Conservation (phyloP, 495 filamentous ascomycete species). For the Hamigera avellanea region DNA sequence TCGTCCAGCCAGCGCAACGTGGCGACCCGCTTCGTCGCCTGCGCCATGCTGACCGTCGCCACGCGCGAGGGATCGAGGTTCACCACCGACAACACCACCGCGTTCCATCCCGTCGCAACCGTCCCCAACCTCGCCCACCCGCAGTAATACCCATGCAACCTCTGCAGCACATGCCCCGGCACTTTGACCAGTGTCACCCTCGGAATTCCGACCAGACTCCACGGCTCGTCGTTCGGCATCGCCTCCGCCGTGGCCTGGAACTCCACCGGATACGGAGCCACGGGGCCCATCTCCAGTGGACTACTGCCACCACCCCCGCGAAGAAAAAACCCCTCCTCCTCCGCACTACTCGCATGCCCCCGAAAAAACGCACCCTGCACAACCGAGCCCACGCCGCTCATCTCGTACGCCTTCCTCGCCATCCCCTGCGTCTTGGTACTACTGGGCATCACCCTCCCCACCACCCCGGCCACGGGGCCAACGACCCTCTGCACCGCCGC, state of each 20-base stretch:
- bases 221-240: conserved; percentile 15
- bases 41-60: conserved; percentile 25
- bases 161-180: conserved; percentile 31
- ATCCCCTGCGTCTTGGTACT: conserved; percentile 26
- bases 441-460: conserved; percentile 24
- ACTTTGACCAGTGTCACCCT: conserved; percentile 23
- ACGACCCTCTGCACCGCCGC: conserved; percentile 32
- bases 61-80: conserved; percentile 26
- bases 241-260: conserved; percentile 26
- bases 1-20: conserved; percentile 37
- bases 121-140: conserved; percentile 36
- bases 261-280: conserved; percentile 44
- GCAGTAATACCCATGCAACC: conserved; percentile 49
- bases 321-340: conserved; percentile 7
- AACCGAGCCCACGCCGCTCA: conserved; percentile 24
- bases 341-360: too few relatives aligned
- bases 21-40: conserved; percentile 26
- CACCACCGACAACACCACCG: conserved; percentile 38
- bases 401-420: conserved; percentile 29
- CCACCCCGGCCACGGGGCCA: conserved; percentile 33
- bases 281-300: conserved; percentile 38
- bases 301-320: background rate
- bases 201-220: conserved; percentile 1
- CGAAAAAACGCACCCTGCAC: too few relatives aligned
- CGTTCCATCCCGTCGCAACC: conserved; percentile 30